phyloP scores from a whole-genome alignment of 768 basidiomycete species.

The Tulasnella sp. region DNA sequence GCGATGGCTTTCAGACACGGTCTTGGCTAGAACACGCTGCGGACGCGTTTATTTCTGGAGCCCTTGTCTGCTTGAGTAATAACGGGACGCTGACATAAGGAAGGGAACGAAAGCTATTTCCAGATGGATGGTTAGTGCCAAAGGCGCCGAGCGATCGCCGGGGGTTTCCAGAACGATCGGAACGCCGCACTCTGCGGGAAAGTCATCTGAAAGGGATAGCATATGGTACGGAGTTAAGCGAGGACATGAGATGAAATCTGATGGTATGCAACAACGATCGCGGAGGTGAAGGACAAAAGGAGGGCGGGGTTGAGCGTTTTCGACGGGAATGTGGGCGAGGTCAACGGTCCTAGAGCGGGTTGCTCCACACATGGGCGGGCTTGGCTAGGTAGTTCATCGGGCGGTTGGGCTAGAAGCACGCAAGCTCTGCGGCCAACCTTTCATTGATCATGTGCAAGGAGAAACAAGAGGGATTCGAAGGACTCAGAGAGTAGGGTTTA shows the following conservation, averaged over 20 bases:
- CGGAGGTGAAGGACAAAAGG: conserved; percentile 6
- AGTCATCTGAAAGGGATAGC: neutral
- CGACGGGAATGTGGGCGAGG: neutral
- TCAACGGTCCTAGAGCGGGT: neutral
- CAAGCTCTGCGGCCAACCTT: neutral
- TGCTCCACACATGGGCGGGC: neutral
- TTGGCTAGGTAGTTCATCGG: neutral
- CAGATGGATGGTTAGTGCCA: neutral
- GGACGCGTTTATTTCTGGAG: neutral
- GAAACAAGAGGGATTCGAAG: neutral
- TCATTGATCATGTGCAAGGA: neutral
- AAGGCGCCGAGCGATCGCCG: neutral
- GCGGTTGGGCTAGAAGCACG: neutral
- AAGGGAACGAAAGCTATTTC: neutral
- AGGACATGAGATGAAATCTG: neutral
- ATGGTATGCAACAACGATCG: neutral
- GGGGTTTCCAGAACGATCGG: neutral
- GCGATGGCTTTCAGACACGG: neutral
- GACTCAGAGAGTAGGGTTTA: neutral
- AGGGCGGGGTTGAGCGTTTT: neutral
- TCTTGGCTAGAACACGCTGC: neutral
- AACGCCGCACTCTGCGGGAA: neutral
- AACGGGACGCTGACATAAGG: neutral
- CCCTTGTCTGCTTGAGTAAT: neutral
- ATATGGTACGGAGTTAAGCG: conserved; percentile 7